Conservation (phyloP, 768 basidiomycete genomes). For the Kwoniella pini region DNA sequence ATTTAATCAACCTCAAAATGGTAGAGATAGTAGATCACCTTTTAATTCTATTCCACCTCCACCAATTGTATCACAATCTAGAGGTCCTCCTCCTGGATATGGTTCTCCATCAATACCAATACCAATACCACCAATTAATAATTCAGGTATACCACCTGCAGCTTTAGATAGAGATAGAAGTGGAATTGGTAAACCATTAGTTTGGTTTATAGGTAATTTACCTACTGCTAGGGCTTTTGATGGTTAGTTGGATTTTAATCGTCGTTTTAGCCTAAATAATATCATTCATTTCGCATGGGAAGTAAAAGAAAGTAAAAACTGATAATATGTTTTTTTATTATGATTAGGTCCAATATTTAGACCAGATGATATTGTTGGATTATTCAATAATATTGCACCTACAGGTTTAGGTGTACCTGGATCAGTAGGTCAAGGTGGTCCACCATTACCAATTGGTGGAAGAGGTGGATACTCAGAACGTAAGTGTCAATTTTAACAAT, state of each 20-base stretch:
- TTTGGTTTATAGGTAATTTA: conserved; percentile 81
- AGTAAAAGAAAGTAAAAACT: too few relatives aligned
- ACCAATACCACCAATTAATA: not conserved
- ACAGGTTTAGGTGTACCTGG: conserved; percentile 24
- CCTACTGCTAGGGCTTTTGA: conserved; percentile 76
- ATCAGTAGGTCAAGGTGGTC: conserved; percentile 1
- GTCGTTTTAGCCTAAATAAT: too few relatives aligned
- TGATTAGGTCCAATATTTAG: conserved; percentile 79
- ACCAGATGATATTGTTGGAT: conserved; percentile 83
- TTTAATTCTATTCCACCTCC: not conserved
- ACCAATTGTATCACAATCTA: not conserved
- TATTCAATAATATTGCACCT: conserved; percentile 63
- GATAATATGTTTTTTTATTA: not conserved
- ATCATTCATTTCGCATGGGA: too few relatives aligned
- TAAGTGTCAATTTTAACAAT: conserved; percentile 14
- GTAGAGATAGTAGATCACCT: conserved; percentile 13
- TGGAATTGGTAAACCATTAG: conserved; percentile 59
- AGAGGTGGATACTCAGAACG: conserved; percentile 29
- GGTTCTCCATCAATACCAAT: conserved; percentile 42
- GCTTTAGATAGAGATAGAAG: conserved; percentile 36
- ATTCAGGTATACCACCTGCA: conserved; percentile 4
- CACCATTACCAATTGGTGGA: conserved; percentile 5
- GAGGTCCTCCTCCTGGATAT: conserved; percentile 41
- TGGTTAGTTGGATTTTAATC: conserved; percentile 63
- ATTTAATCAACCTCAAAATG: not conserved